phyloP scores from a whole-genome alignment of 2,329 filamentous ascomycete species.

The Verticillium tricorpus region DNA sequence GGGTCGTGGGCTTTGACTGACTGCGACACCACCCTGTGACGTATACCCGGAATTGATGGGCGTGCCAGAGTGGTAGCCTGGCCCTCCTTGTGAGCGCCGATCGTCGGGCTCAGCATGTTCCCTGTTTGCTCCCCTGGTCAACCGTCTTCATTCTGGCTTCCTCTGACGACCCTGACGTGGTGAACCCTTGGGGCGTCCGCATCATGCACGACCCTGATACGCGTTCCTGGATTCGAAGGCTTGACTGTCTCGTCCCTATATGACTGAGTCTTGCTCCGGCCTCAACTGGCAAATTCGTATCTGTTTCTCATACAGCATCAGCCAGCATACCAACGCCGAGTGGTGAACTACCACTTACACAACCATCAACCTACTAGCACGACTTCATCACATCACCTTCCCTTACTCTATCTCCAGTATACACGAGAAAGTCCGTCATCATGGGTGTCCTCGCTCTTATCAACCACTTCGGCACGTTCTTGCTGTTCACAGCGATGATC shows the following conservation, averaged over 20 bases:
- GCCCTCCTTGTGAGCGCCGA: neutral
- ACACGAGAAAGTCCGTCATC: constrained; percentile 12
- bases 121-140: neutral
- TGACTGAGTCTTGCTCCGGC: neutral
- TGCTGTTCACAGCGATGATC: constrained; percentile 50
- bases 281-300: neutral
- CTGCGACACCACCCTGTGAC: neutral
- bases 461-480: constrained; percentile 53
- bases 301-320: neutral
- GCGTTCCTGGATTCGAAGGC: neutral
- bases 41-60: neutral
- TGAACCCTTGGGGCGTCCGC: neutral
- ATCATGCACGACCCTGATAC: neutral
- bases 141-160: neutral
- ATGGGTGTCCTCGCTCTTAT: constrained; percentile 47
- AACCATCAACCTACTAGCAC: neutral
- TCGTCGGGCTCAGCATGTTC: neutral
- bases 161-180: neutral
- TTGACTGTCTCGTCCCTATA: neutral
- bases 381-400: neutral
- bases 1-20: neutral
- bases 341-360: neutral
- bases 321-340: neutral
- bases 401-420: neutral
- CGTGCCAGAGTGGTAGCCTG: neutral